Evolutionary conservation across 257 asterid genomes (phyloP), one percentile per base, ranked within the genome.

Genomic region (Solanum tarapatanum): DNA sequence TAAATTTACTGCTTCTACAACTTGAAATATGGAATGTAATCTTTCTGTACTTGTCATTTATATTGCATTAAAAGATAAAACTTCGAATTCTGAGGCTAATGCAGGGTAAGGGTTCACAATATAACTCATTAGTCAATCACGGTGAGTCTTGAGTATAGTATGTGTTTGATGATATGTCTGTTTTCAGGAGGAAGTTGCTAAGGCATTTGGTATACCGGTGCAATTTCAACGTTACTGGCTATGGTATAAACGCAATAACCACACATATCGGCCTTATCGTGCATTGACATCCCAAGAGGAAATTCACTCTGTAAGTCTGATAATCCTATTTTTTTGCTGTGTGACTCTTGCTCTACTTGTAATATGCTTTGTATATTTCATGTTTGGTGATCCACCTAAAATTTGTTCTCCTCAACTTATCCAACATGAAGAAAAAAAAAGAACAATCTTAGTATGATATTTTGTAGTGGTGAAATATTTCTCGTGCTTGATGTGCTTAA

Each of bases 241-340:
- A 75, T 95, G 98, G 98, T 94, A 94, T 43, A 94, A 94, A 91
- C 94, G 98, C 70, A 97, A 94, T 74, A 95, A 95, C 89, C 96
- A 94, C 73, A 94, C 98, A 1, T 95, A 94, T 88, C 94, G 98
- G 32, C 98, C 98, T 30, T 89, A 91, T 87, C 94, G 96, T 83
- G 93, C 98, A 33, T 91, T 96, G 88, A 93, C 93, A 24, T 89
- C 91, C 75, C 94, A 82, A 35, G 98, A 96, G 88, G 98, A 94
- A 93, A 87, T 91, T 74, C 98, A 93, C 83, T 88, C 96, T 48
- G 98, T 95, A 91, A 85, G 93, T 89, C 39, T 87, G 30, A 48
- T 28, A 45, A 88, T 87, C 6, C 62, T 69, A 76, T 32, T 45
- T 33, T 83, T 28, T 35, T 83, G 74, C 17, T 17, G 68, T 87